Percentiles rank a stretch among this genome's conserved stretches.
Conservation (phyloP, 2,329 filamentous ascomycete species). For the Ceratocystis cacaofunesta region DNA sequence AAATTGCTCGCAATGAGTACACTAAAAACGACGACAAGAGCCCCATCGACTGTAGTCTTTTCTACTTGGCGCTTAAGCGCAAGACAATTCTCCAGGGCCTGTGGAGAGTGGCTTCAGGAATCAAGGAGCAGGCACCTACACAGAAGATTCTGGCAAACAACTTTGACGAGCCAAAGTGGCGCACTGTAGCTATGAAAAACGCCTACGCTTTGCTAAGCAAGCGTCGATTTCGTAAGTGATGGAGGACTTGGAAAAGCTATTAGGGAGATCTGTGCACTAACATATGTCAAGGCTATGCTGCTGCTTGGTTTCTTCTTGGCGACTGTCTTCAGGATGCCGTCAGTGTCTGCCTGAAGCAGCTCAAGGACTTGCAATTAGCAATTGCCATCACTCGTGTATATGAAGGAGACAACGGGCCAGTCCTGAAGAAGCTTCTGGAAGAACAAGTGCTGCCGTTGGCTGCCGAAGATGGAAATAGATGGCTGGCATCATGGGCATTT, state of each 20-base stretch:
- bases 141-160: slow-evolving; percentile 74
- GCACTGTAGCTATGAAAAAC: slow-evolving; percentile 81
- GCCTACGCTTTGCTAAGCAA: slow-evolving; percentile 90
- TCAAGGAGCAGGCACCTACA: slow-evolving; percentile 71
- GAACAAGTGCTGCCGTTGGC: slow-evolving; percentile 68
- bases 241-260: neutral
- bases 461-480: slow-evolving; percentile 69
- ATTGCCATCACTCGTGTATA: slow-evolving; percentile 79
- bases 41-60: slow-evolving; percentile 78
- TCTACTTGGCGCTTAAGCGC: slow-evolving; percentile 80
- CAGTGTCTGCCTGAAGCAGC: slow-evolving; percentile 70
- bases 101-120: slow-evolving; percentile 89
- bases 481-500: slow-evolving; percentile 91
- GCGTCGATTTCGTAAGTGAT: slow-evolving; percentile 56
- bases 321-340: slow-evolving; percentile 75
- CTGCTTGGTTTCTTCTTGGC: slow-evolving; percentile 86
- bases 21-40: slow-evolving; percentile 76
- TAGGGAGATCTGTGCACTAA: neutral
- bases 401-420: slow-evolving; percentile 65
- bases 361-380: slow-evolving; percentile 79
- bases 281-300: slow-evolving; percentile 63
- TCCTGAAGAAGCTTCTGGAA: slow-evolving; percentile 58
- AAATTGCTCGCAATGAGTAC: slow-evolving; percentile 87
- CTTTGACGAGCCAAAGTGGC: slow-evolving; percentile 76
- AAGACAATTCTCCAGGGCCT: slow-evolving; percentile 80